Evolutionary conservation across 1,284 basidiomycete genomes (phyloP), one percentile per base, ranked within the genome.

Genomic region (Ganoderma lucidum): DNA sequence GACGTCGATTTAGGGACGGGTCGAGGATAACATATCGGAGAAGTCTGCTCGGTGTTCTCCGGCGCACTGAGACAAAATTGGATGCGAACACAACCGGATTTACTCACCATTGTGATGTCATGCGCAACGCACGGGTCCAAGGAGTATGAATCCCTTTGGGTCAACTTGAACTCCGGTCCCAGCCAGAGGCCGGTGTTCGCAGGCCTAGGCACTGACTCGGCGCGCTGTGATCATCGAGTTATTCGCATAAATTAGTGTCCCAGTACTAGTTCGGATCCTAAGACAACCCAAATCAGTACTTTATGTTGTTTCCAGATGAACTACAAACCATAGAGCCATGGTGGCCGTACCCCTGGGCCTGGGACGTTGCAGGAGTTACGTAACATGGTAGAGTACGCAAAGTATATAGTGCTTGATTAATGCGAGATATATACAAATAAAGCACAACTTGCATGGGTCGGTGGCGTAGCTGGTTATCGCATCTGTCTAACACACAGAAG

Each of bases 391-490:
- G n/a, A n/a, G n/a, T 23, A 23, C 23, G 1, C 23, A 23, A 23
- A 23, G 23, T 23, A 23, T 23, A 0, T 23, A 23, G 23, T 23
- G 23, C 23, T 23, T 23, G 0, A 23, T 23, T 23, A 23, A 23
- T 23, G 23, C 23, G 23, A 23, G 23, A 23, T 23, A 23, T 23
- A 23, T 23, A 23, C 23, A 23, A 23, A 23, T 23, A 23, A 35
- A 35, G 35, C 17, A 1, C 17, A 19, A 3, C 3, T 45, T 6
- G 5, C 6, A 64, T 12, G 77, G 77, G 75, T 79, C 78, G 77
- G 72, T 91, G 90, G 90, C 88, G 89, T 91, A 91, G 90, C 89
- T 91, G 89, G 90, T 91, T 90, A 90, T 89, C 88, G 87, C 88
- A 88, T 89, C 88, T 89, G 88, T 89, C 88, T 88, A 88, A 87